phyloP scores from a whole-genome alignment of 1,139 yeast genomes.

The Debaryomyces psychrophilus region DNA sequence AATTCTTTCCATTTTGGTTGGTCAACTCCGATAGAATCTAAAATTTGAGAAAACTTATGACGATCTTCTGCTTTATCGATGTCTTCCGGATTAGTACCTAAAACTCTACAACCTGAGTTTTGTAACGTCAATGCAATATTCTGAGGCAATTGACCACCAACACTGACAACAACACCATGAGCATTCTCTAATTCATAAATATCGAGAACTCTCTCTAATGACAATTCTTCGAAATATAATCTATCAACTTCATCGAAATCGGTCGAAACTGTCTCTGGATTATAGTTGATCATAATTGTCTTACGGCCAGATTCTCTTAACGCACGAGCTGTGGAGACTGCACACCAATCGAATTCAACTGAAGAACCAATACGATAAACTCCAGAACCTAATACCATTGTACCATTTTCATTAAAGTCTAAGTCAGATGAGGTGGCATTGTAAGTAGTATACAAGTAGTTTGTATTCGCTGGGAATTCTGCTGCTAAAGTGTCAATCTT shows the following conservation, averaged over 20 bases:
- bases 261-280: slow-evolving; percentile 98
- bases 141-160: slow-evolving; percentile 98
- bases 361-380: slow-evolving; percentile 98
- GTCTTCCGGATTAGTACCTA: slow-evolving; percentile 94
- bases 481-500: slow-evolving; percentile 98
- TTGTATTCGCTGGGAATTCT: slow-evolving; percentile 96
- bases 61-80: slow-evolving; percentile 98
- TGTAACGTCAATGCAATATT: slow-evolving; percentile 89
- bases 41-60: slow-evolving; percentile 92
- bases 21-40: slow-evolving; percentile 88
- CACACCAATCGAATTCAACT: slow-evolving; percentile 99
- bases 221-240: slow-evolving; percentile 91
- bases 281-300: slow-evolving; percentile 95
- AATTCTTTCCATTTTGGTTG: slow-evolving; percentile 99
- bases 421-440: slow-evolving; percentile 89
- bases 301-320: slow-evolving; percentile 84
- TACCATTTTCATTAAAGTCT: slow-evolving; percentile 84
- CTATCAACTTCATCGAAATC: slow-evolving; percentile 98
- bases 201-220: slow-evolving; percentile 95
- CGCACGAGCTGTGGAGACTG: slow-evolving; percentile 94
- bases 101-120: slow-evolving; percentile 80
- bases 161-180: slow-evolving; percentile 90
- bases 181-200: slow-evolving; percentile 91
- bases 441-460: slow-evolving; percentile 94
- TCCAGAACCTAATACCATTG: slow-evolving; percentile 96